Evolutionary conservation across 495 filamentous ascomycete genomes (phyloP).

Genomic region (Neurospora africana): DNA sequence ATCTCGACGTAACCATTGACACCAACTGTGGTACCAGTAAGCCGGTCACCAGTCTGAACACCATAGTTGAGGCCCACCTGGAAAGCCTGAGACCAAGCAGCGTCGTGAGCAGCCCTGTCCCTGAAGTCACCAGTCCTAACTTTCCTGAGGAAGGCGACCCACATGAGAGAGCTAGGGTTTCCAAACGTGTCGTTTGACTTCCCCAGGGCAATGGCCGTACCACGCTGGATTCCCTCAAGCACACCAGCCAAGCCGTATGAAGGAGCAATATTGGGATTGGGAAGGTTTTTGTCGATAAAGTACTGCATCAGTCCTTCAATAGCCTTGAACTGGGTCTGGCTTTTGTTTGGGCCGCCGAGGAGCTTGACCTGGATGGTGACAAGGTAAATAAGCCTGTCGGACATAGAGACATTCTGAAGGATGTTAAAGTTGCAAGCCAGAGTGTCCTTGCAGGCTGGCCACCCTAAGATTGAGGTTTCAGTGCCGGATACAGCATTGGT

Average conservation of each 20-base stretch:
- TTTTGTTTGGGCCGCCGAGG: neutral
- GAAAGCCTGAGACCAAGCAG: neutral
- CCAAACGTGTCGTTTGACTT: neutral
- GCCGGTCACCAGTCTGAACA: neutral
- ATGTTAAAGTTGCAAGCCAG: neutral
- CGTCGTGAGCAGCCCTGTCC: neutral
- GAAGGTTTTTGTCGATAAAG: constrained; percentile 1
- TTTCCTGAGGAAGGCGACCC: neutral
- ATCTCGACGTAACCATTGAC: neutral
- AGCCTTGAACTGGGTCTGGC: neutral
- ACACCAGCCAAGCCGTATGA: neutral
- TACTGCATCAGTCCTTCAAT: neutral
- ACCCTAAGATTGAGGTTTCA: neutral
- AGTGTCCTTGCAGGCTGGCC: neutral
- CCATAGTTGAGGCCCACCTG: neutral
- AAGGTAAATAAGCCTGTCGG: neutral
- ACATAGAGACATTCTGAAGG: neutral
- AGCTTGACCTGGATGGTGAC: neutral
- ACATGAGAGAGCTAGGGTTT: constrained; percentile 1
- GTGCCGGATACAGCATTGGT: neutral
- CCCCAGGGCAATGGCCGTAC: neutral
- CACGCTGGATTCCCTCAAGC: constrained; percentile 1
- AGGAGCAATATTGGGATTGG: neutral
- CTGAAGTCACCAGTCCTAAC: neutral
- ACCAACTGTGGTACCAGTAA: neutral